phyloP scores from a whole-genome alignment of 352 stramenopile species.

The Pythium guiyangense region DNA sequence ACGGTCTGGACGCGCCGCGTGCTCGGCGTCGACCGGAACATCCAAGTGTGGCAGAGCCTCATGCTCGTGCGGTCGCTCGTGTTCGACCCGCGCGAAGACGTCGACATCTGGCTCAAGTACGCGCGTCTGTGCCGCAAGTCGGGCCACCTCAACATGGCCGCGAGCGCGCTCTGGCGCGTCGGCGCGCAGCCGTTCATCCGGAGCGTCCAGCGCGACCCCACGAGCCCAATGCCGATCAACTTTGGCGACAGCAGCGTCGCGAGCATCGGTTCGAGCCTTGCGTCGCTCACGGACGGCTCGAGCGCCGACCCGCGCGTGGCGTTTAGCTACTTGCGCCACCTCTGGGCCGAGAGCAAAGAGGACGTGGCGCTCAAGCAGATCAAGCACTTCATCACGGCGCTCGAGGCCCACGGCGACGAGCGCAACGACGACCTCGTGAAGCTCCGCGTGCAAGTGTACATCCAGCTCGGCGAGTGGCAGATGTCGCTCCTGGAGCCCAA shows the following conservation, averaged over 20 bases:
- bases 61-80: slow-evolving; percentile 94
- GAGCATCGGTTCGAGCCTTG: slow-evolving; percentile 38
- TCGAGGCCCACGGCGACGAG: slow-evolving; percentile 63
- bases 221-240: slow-evolving; percentile 65
- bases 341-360: slow-evolving; percentile 82
- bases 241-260: slow-evolving; percentile 43
- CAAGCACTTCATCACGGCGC: slow-evolving; percentile 78
- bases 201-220: slow-evolving; percentile 67
- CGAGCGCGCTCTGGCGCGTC: slow-evolving; percentile 77
- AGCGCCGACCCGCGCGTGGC: slow-evolving; percentile 72
- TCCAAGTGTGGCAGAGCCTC: slow-evolving; percentile 93
- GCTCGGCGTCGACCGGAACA: slow-evolving; percentile 93
- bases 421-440: slow-evolving; percentile 65
- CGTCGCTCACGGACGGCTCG: slow-evolving; percentile 61
- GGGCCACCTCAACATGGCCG: slow-evolving; percentile 82
- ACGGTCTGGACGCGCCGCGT: slow-evolving; percentile 86
- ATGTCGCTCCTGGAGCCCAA: slow-evolving; percentile 70
- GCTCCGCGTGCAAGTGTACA: slow-evolving; percentile 82
- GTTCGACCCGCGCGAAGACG: slow-evolving; percentile 85
- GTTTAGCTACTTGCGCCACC: slow-evolving; percentile 75
- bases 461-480: slow-evolving; percentile 84
- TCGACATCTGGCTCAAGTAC: slow-evolving; percentile 94
- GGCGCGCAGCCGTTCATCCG: slow-evolving; percentile 77
- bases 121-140: slow-evolving; percentile 90
- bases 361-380: slow-evolving; percentile 82